Evolutionary conservation across 2,329 filamentous ascomycete species (phyloP).

Genomic region (Calycina herbarum): DNA sequence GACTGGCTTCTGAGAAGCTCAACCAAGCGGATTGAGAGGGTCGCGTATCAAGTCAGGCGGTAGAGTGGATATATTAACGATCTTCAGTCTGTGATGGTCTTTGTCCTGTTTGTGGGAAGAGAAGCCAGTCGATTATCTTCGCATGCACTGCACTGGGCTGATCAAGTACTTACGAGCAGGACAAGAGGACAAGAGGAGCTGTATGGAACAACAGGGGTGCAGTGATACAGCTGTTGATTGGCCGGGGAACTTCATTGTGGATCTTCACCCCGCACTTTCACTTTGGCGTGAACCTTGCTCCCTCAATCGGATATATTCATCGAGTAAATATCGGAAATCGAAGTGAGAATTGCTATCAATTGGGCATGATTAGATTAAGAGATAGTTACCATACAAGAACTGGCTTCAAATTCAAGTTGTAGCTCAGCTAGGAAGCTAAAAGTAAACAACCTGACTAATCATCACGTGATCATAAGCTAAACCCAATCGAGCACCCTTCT

Average conservation of each 20-base stretch:
- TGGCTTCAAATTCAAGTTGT: no score
- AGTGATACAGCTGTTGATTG: conserved; percentile 7
- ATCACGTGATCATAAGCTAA: conserved; percentile 9
- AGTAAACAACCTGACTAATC: neutral
- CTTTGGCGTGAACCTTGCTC: neutral
- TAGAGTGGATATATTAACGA: neutral
- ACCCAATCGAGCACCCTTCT: neutral
- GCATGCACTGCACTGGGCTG: neutral
- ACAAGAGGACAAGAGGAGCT: neutral
- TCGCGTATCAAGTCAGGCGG: neutral
- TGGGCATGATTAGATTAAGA: neutral
- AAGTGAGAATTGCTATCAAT: neutral
- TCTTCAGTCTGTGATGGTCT: conserved; percentile 2
- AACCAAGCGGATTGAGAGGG: neutral
- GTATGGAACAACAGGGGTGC: conserved; percentile 4
- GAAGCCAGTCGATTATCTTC: neutral
- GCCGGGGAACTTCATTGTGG: neutral
- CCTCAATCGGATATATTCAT: neutral
- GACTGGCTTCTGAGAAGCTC: conserved; percentile 13
- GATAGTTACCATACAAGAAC: no score
- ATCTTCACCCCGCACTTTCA: conserved; percentile 27
- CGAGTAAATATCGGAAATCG: neutral
- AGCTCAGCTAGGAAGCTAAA: no score
- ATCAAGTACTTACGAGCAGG: neutral
- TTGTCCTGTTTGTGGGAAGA: conserved; percentile 5